phyloP scores from a whole-genome alignment of 73 alveolate species.

The Tetrahymena malaccensis region DNA sequence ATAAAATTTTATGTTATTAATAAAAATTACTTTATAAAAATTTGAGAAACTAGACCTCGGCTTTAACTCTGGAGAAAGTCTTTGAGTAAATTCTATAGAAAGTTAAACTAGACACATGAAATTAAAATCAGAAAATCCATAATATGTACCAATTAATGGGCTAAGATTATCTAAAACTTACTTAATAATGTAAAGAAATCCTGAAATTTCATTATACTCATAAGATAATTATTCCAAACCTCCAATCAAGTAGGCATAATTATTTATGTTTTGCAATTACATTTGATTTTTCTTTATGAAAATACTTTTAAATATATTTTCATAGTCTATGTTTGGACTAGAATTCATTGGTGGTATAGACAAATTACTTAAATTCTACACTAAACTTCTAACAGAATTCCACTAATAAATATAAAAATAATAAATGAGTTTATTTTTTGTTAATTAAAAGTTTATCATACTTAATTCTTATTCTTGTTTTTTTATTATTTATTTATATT shows the following conservation, averaged over 20 bases:
- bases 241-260: neutral
- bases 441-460: neutral
- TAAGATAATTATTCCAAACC: neutral
- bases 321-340: neutral
- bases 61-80: neutral
- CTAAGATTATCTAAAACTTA: neutral
- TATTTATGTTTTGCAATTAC: neutral
- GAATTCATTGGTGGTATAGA: neutral
- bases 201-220: neutral
- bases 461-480: neutral
- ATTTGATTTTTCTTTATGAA: neutral
- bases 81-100: neutral
- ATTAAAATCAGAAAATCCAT: neutral
- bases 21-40: neutral
- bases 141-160: neutral
- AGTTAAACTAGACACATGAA: neutral
- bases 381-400: neutral
- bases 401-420: neutral
- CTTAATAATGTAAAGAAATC: neutral
- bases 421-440: too few relatives aligned
- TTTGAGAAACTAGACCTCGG: neutral
- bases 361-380: neutral
- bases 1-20: too few relatives aligned
- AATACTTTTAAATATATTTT: neutral
- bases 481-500: neutral